A percentile compares a stretch with the other conserved stretches of the same genome.
These are phyloP conservation scores for Penicillium ochrochloron DNA, from an alignment of 495 filamentous ascomycete genomes.

Conservation along the genomic window DNA sequence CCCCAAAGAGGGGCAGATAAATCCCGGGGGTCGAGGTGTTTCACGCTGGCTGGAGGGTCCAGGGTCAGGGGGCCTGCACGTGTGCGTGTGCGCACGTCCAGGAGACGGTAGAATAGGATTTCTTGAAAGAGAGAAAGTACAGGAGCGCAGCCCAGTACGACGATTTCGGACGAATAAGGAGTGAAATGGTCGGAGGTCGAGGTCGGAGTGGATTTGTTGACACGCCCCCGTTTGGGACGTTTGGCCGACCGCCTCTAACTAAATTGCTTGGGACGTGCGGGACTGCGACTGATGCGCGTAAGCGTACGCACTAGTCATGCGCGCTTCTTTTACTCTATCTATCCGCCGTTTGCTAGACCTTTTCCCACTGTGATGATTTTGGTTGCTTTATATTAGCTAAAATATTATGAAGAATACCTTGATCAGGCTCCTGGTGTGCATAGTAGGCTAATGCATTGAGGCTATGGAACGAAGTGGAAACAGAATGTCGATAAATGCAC, in stretches of 20 bases:
- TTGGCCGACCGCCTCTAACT: slow-evolving; percentile 26
- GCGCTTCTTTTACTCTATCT: background rate
- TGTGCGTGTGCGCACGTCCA: slow-evolving; percentile 4
- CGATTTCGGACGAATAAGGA: slow-evolving; percentile 5
- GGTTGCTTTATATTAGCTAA: background rate
- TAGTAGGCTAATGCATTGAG: slow-evolving; percentile 22
- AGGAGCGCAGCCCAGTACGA: slow-evolving; percentile 7
- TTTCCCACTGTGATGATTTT: background rate
- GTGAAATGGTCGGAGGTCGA: slow-evolving; percentile 14
- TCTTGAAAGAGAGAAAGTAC: background rate
- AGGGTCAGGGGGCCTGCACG: slow-evolving; percentile 25
- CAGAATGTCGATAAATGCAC: slow-evolving; percentile 15
- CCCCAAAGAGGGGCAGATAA: slow-evolving; percentile 39
- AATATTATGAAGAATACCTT: too few species aligned
- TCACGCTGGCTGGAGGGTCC: slow-evolving; percentile 30
- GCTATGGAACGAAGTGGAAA: slow-evolving; percentile 13
- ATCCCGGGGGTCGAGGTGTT: slow-evolving; percentile 21
- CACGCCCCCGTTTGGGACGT: slow-evolving; percentile 22
- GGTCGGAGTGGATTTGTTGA: slow-evolving; percentile 27
- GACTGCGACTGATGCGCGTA: slow-evolving; percentile 1
- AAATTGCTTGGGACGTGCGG: slow-evolving; percentile 6
- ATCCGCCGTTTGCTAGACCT: background rate
- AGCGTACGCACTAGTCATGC: slow-evolving; percentile 4
- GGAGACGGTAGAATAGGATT: background rate
- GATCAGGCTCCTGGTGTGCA: background rate